These are phyloP conservation scores for Triticum timopheevii DNA, from an alignment of 176 grass and related monocot species.

Conservation along the genomic window DNA sequence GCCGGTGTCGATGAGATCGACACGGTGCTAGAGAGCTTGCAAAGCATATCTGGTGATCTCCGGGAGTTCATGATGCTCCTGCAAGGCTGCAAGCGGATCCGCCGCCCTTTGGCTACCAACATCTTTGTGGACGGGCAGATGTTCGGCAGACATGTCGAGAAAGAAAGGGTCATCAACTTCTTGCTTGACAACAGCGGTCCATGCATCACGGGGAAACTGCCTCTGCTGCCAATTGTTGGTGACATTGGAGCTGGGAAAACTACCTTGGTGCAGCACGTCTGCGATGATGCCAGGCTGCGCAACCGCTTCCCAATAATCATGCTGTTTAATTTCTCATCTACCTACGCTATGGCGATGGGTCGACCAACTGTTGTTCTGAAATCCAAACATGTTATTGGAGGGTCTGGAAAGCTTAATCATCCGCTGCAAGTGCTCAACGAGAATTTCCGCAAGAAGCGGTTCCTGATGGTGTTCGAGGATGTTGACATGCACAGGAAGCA, in stretches of 20 bases:
- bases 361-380: too few species aligned
- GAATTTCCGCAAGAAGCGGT: background rate
- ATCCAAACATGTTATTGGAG: too few species aligned
- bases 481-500: background rate
- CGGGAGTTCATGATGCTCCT: slow-evolving; percentile 27
- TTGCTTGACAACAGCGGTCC: background rate
- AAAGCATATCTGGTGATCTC: background rate
- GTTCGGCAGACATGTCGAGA: slow-evolving; percentile 24
- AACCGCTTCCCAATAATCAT: too few species aligned
- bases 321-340: too few species aligned
- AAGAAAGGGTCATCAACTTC: slow-evolving; percentile 25
- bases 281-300: background rate
- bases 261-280: slow-evolving; percentile 16
- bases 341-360: too few species aligned
- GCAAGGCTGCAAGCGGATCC: background rate
- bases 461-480: slow-evolving; percentile 7
- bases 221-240: background rate
- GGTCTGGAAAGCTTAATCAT: too few species aligned
- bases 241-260: slow-evolving; percentile 9
- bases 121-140: slow-evolving; percentile 17
- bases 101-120: background rate
- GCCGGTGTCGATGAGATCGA: background rate
- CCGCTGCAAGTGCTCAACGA: background rate
- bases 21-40: background rate
- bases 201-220: rapidly evolving